Conservation (phyloP, 805 yeast species). For the Pichia deserticola region DNA sequence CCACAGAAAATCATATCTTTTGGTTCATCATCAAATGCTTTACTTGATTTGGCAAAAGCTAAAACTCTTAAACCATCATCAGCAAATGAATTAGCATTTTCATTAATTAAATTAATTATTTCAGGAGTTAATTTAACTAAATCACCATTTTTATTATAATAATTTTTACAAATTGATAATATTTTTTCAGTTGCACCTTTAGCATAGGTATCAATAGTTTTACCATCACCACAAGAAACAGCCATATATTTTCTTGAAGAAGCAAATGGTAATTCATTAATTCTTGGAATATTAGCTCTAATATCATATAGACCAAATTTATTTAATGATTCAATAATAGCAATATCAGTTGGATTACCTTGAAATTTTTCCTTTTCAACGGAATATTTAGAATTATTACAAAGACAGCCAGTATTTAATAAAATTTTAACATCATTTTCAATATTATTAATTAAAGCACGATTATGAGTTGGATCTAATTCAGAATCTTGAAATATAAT, state of each 20-base stretch:
- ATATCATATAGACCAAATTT: conserved; percentile 67
- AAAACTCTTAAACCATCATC: conserved; percentile 79
- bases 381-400: conserved; percentile 70
- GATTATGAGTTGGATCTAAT: conserved; percentile 24
- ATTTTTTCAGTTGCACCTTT: conserved; percentile 90
- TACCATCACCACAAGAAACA: conserved; percentile 55
- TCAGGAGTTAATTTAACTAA: conserved; percentile 50
- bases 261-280: conserved; percentile 75
- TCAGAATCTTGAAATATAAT: conserved; percentile 28
- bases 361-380: conserved; percentile 60
- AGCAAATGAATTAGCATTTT: conserved; percentile 61
- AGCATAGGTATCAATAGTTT: conserved; percentile 53
- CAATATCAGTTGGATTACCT: conserved; percentile 95
- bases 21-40: conserved; percentile 37
- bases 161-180: conserved; percentile 51
- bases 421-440: conserved; percentile 49
- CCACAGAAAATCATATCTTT: conserved; percentile 71
- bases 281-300: conserved; percentile 52
- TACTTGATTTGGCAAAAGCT: conserved; percentile 59
- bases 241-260: conserved; percentile 88
- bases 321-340: conserved; percentile 67
- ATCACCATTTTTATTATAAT: conserved; percentile 52
- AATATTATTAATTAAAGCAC: conserved; percentile 35
- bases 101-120: conserved; percentile 38
- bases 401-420: conserved; percentile 60